These are phyloP conservation scores for Trichoderma virens DNA, from an alignment of 495 filamentous ascomycete genomes.

Conservation along the genomic window DNA sequence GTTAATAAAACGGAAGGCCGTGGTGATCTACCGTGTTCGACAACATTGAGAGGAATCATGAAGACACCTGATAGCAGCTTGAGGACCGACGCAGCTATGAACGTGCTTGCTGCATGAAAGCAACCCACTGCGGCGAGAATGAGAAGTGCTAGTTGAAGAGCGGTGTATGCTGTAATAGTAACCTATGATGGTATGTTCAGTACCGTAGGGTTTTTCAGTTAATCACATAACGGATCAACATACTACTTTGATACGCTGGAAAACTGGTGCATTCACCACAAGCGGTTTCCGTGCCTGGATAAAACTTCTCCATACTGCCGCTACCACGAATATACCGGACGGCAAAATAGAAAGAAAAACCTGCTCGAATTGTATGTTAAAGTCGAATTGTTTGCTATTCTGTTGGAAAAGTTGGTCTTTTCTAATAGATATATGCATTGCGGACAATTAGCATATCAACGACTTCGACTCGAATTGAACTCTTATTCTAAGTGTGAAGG, in stretches of 20 bases:
- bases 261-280: neutral
- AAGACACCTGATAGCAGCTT: conserved; percentile 25
- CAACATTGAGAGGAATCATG: conserved; percentile 35
- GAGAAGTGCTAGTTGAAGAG: conserved; percentile 36
- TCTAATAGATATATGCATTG: no score
- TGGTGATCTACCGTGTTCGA: conserved; percentile 47
- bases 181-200: conserved; percentile 19
- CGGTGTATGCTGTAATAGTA: conserved; percentile 30
- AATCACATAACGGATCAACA: neutral
- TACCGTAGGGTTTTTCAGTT: neutral
- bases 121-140: conserved; percentile 28
- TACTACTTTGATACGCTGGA: neutral
- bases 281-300: no score
- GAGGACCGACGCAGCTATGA: no score
- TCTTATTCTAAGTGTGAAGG: no score
- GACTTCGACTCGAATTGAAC: no score
- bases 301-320: conserved; percentile 4
- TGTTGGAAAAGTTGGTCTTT: no score
- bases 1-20: conserved; percentile 54
- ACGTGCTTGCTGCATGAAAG: no score
- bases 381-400: conserved; percentile 39
- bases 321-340: conserved; percentile 37
- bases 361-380: conserved; percentile 53
- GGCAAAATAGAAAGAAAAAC: conserved; percentile 45
- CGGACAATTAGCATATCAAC: no score